A percentile compares a stretch with the other conserved stretches of the same genome.
Evolutionary conservation across 352 stramenopile species (phyloP).

Genomic region (Aphanomyces euteiches): DNA sequence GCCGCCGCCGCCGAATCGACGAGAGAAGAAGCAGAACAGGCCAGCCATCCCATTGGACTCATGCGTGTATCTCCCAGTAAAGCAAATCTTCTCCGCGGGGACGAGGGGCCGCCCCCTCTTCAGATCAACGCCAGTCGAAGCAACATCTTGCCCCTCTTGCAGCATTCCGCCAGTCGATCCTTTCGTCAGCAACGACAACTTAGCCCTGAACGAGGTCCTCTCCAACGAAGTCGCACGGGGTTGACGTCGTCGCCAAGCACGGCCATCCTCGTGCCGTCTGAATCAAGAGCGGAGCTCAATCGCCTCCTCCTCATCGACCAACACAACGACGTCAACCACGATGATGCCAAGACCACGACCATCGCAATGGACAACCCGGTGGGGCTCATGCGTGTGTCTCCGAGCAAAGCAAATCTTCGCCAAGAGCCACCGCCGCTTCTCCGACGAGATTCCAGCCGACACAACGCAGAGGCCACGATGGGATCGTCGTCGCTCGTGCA

Average conservation of each 20-base stretch:
- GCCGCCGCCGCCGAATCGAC: background rate
- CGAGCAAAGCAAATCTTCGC: background rate
- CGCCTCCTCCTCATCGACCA: background rate
- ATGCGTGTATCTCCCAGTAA: background rate
- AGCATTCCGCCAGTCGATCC: background rate
- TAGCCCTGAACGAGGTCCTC: background rate
- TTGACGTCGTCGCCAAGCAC: background rate
- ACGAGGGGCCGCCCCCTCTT: too few relatives aligned
- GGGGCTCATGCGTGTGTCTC: background rate
- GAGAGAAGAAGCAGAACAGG: background rate
- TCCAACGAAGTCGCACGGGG: background rate
- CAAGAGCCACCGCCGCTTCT: background rate
- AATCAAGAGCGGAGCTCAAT: background rate
- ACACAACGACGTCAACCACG: background rate
- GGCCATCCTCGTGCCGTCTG: background rate
- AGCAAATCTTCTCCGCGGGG: background rate
- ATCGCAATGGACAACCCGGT: background rate
- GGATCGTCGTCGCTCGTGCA: too few relatives aligned
- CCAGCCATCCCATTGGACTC: background rate
- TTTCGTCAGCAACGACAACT: background rate
- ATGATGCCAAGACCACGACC: background rate
- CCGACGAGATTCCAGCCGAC: too few relatives aligned
- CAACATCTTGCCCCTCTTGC: too few relatives aligned
- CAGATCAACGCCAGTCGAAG: too few relatives aligned
- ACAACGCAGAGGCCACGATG: too few relatives aligned